Conservation (phyloP, 129 eudicot species). For the Flaveria bidentis region DNA sequence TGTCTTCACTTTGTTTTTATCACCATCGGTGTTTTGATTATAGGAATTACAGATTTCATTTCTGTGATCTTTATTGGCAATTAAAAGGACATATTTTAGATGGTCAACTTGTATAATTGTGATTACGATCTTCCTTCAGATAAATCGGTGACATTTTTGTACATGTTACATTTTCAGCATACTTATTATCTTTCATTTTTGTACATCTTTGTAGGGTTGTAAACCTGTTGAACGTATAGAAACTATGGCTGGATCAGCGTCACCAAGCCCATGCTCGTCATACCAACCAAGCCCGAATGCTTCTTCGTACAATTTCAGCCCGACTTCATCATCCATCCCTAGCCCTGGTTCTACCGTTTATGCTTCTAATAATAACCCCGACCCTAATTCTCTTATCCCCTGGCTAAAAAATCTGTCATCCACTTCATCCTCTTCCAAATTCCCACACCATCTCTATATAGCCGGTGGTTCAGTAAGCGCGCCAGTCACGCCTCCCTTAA, state of each 20-base stretch:
- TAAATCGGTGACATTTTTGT: neutral
- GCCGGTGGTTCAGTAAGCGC: conserved; percentile 90
- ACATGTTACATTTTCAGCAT: neutral
- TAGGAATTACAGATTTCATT: too few relatives aligned
- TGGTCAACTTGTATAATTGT: neutral
- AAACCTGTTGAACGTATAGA: conserved; percentile 68
- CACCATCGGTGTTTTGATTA: neutral
- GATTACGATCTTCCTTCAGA: neutral
- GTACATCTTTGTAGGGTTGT: conserved; percentile 60
- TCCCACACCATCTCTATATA: conserved; percentile 72
- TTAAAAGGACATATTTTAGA: neutral
- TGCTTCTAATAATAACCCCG: conserved; percentile 45
- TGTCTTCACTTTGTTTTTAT: neutral
- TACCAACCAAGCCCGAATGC: conserved; percentile 87
- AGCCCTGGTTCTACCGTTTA: conserved; percentile 66
- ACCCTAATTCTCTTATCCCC: conserved; percentile 88
- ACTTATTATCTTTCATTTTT: neutral
- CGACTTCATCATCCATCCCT: conserved; percentile 78
- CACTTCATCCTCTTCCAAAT: conserved; percentile 57
- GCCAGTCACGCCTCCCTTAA: conserved; percentile 92
- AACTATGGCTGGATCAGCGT: conserved; percentile 60
- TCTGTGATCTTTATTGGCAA: neutral
- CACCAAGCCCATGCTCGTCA: conserved; percentile 78
- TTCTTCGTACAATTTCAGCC: conserved; percentile 84
- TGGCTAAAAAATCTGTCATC: conserved; percentile 92